A percentile compares a stretch with the other conserved stretches of the same genome.
phyloP scores from a whole-genome alignment of 805 yeast genomes.

The Candida ortonii region DNA sequence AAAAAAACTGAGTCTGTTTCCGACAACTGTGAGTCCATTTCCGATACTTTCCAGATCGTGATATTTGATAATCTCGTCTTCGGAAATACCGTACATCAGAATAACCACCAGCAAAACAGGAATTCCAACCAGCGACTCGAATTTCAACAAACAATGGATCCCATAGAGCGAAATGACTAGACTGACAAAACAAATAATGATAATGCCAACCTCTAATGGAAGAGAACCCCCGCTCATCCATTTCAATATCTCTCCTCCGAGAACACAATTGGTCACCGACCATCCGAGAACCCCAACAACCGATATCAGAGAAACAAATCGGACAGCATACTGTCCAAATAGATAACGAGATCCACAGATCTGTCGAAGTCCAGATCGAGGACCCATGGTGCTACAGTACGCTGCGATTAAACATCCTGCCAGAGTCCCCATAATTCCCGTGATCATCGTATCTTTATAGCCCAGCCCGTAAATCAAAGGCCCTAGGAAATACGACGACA shows the following conservation, averaged over 20 bases:
- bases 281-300: conserved; percentile 84
- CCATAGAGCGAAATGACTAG: conserved; percentile 75
- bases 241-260: conserved; percentile 80
- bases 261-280: conserved; percentile 87
- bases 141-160: conserved; percentile 63
- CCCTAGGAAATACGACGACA: conserved; percentile 79
- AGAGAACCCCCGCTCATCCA: conserved; percentile 63
- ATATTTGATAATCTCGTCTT: conserved; percentile 40
- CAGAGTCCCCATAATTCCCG: conserved; percentile 61
- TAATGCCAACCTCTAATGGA: conserved; percentile 71
- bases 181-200: conserved; percentile 63
- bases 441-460: conserved; percentile 56
- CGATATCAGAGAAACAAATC: conserved; percentile 67
- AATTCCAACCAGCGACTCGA: conserved; percentile 64
- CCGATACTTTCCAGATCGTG: conserved; percentile 36
- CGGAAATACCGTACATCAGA: conserved; percentile 61
- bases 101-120: conserved; percentile 69
- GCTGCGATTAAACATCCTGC: conserved; percentile 78
- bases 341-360: conserved; percentile 79
- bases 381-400: conserved; percentile 84
- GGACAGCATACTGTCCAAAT: conserved; percentile 85
- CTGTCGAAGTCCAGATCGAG: conserved; percentile 85
- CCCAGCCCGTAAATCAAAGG: conserved; percentile 70
- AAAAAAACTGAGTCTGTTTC: conserved; percentile 72
- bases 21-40: conserved; percentile 45